Conservation (phyloP, 805 yeast genomes). For the Teunomyces cretensis region DNA sequence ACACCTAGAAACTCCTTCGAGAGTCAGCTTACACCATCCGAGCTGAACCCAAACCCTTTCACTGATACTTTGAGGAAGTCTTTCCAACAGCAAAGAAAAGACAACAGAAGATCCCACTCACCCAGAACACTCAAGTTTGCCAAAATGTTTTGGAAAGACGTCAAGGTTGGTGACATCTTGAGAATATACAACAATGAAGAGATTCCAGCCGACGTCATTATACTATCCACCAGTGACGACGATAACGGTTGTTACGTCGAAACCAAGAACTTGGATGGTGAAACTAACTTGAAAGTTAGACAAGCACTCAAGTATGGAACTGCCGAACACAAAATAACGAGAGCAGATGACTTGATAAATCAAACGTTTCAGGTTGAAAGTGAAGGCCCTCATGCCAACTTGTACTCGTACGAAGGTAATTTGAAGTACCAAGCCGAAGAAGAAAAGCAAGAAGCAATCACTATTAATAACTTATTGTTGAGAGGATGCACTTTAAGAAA, state of each 20-base stretch:
- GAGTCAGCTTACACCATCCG: conserved; percentile 6
- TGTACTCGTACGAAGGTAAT: conserved; percentile 76
- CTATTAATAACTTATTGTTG: conserved; percentile 61
- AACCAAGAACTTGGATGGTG: conserved; percentile 72
- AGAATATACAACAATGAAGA: conserved; percentile 69
- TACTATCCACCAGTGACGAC: conserved; percentile 65
- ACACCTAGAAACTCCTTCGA: conserved; percentile 6
- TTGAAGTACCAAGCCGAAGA: conserved; percentile 28
- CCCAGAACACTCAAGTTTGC: conserved; percentile 29
- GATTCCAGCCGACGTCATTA: conserved; percentile 73
- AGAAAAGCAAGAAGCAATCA: conserved; percentile 52
- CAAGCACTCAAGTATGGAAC: conserved; percentile 68
- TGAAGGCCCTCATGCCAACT: conserved; percentile 81
- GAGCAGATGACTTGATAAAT: conserved; percentile 36
- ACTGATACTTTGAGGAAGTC: conserved; percentile 12
- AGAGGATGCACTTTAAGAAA: conserved; percentile 75
- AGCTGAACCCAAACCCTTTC: conserved; percentile 8
- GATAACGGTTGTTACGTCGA: conserved; percentile 72
- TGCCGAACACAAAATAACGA: conserved; percentile 39
- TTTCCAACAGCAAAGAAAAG: conserved; percentile 16
- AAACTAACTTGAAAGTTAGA: conserved; percentile 73
- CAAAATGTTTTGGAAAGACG: conserved; percentile 61
- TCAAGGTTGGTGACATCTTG: conserved; percentile 72
- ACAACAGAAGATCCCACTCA: conserved; percentile 7
- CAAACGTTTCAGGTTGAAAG: conserved; percentile 69